phyloP scores from a whole-genome alignment of 129 eudicot genomes.

The Silybum marianum region DNA sequence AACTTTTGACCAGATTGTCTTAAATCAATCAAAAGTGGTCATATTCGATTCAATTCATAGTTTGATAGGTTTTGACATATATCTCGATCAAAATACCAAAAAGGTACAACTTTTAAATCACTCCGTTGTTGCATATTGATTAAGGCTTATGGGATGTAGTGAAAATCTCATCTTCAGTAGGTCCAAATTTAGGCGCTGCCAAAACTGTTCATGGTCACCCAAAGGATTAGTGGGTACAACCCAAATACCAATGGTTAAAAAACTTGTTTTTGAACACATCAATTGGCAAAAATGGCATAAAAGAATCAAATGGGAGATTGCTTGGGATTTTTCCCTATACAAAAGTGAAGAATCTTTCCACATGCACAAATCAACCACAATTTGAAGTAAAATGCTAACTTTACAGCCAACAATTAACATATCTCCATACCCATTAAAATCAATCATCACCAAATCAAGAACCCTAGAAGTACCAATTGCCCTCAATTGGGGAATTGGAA shows the following conservation, averaged over 20 bases:
- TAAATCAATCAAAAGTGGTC: not conserved
- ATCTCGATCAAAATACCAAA: not conserved
- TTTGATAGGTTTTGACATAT: not conserved
- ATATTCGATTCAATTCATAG: not conserved
- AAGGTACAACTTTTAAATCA: not conserved
- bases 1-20: not conserved
- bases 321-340: conserved; percentile 20
- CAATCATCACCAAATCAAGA: conserved; percentile 2
- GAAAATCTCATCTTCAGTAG: not conserved
- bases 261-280: too few relatives aligned
- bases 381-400: not conserved
- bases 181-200: too few relatives aligned
- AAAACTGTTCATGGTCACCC: too few relatives aligned
- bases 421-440: conserved; percentile 2
- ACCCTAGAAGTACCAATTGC: conserved; percentile 18
- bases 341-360: conserved; percentile 29
- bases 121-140: not conserved
- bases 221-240: too few relatives aligned
- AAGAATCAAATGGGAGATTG: conserved; percentile 31
- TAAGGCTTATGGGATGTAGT: not conserved
- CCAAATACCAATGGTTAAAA: too few relatives aligned
- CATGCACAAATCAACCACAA: conserved; percentile 21
- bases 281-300: conserved; percentile 9
- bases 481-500: conserved; percentile 9
- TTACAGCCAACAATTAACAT: conserved; percentile 9